Conservation (phyloP, 2,329 filamentous ascomycete genomes). For the Parascedosporium putredinis region DNA sequence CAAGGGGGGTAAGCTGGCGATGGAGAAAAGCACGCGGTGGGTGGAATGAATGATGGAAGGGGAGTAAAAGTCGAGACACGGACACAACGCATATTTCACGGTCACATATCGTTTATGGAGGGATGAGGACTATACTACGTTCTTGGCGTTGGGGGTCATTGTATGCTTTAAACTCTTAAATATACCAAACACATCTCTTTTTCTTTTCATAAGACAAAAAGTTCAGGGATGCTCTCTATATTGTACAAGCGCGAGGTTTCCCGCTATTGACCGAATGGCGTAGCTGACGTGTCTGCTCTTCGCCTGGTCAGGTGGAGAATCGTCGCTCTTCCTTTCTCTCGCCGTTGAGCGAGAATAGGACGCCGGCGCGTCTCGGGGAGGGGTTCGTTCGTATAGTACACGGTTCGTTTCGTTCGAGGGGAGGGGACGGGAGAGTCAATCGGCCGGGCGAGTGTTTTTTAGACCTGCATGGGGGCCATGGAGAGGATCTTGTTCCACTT, state of each 20-base stretch:
- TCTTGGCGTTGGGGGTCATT: not conserved
- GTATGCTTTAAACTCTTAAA: not conserved
- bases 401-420: not conserved
- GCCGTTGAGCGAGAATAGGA: not conserved
- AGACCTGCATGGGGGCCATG: slow-evolving; percentile 66
- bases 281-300: not conserved
- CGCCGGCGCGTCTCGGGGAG: not conserved
- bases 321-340: not conserved
- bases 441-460: too few relatives aligned
- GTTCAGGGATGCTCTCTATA: not conserved
- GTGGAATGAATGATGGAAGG: too few relatives aligned
- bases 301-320: not conserved
- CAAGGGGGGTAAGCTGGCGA: too few relatives aligned
- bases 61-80: too few relatives aligned
- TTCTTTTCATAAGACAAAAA: not conserved
- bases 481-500: slow-evolving; percentile 98
- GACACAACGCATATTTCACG: too few relatives aligned
- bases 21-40: too few relatives aligned
- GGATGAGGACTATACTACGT: not conserved
- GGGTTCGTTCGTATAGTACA: not conserved
- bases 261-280: not conserved
- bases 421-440: too few relatives aligned
- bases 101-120: not conserved
- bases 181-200: slow-evolving; percentile 3
- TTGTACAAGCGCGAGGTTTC: not conserved